These are phyloP conservation scores for Fusarium graminum DNA, from an alignment of 2,329 filamentous ascomycete species.

Conservation along the genomic window DNA sequence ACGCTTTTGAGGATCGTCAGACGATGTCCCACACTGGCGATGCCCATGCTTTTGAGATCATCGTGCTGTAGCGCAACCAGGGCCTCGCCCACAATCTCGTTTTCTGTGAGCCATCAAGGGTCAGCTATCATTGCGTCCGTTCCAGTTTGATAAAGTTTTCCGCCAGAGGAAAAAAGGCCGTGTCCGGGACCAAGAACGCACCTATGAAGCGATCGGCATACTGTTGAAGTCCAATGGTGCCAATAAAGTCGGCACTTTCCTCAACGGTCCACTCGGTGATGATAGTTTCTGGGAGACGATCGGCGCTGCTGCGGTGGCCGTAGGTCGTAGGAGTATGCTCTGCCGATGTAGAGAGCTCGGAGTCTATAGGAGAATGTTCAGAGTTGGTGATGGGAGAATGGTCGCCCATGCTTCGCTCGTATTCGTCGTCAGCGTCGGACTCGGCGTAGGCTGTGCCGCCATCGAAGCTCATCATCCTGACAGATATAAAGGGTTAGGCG, in stretches of 20 bases:
- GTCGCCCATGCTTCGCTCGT: slow-evolving; percentile 78
- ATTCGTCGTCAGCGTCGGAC: slow-evolving; percentile 86
- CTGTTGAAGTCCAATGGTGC: slow-evolving; percentile 81
- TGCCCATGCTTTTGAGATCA: slow-evolving; percentile 94
- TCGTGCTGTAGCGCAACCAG: slow-evolving; percentile 90
- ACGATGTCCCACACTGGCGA: slow-evolving; percentile 91
- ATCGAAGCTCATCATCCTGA: slow-evolving; percentile 69
- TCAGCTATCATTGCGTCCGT: slow-evolving; percentile 29
- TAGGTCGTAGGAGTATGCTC: slow-evolving; percentile 87
- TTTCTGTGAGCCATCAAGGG: slow-evolving; percentile 69
- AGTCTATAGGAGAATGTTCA: slow-evolving; percentile 78
- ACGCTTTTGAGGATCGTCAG: slow-evolving; percentile 95
- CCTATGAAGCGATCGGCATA: slow-evolving; percentile 87
- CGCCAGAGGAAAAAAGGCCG: neutral
- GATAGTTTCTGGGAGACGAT: slow-evolving; percentile 78
- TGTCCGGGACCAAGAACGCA: slow-evolving; percentile 60
- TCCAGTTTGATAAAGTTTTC: neutral
- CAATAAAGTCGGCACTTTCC: slow-evolving; percentile 91
- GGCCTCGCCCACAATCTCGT: slow-evolving; percentile 93
- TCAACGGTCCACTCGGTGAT: slow-evolving; percentile 86
- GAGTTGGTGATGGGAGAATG: slow-evolving; percentile 77
- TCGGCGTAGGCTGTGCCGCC: slow-evolving; percentile 79
- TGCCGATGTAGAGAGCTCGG: slow-evolving; percentile 74
- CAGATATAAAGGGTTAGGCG: slow-evolving; percentile 32
- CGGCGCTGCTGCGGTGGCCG: slow-evolving; percentile 73